phyloP scores from a whole-genome alignment of 179 eudicot species.

The Camellia oleifera region DNA sequence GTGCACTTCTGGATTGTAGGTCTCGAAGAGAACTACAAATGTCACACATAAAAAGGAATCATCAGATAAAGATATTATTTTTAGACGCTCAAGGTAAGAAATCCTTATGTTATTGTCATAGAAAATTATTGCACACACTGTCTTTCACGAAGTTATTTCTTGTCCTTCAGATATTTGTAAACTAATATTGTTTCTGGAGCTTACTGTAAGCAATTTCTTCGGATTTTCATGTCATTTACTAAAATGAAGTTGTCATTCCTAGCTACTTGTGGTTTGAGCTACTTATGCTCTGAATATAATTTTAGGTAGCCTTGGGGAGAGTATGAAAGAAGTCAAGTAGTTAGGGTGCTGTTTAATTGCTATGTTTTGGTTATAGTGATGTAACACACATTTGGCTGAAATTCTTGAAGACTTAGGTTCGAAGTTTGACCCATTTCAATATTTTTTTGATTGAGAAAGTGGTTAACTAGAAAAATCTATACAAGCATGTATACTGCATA shows the following conservation, averaged over 20 bases:
- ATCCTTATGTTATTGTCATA: not conserved
- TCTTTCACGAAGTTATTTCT: not conserved
- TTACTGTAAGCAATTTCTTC: no score
- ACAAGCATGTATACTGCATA: not conserved
- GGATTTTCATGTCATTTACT: not conserved
- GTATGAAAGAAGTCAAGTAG: not conserved
- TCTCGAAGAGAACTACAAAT: slow-evolving; percentile 34
- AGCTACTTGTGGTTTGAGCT: not conserved
- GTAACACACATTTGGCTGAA: slow-evolving; percentile 1
- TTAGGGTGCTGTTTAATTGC: not conserved
- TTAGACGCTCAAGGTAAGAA: slow-evolving; percentile 64
- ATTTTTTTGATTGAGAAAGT: not conserved
- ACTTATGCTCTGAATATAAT: not conserved
- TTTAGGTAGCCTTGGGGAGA: not conserved
- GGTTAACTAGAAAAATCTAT: not conserved
- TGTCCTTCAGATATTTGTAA: not conserved
- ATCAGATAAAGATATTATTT: slow-evolving; percentile 31
- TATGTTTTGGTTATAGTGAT: not conserved
- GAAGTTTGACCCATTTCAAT: not conserved
- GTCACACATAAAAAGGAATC: slow-evolving; percentile 17
- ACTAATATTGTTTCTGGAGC: not conserved
- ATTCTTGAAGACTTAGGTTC: not conserved
- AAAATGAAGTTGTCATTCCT: not conserved
- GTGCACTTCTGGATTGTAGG: slow-evolving; percentile 37
- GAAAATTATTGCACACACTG: not conserved